These are phyloP conservation scores for Penicillium chermesinum DNA, from an alignment of 495 filamentous ascomycete species.

Conservation along the genomic window DNA sequence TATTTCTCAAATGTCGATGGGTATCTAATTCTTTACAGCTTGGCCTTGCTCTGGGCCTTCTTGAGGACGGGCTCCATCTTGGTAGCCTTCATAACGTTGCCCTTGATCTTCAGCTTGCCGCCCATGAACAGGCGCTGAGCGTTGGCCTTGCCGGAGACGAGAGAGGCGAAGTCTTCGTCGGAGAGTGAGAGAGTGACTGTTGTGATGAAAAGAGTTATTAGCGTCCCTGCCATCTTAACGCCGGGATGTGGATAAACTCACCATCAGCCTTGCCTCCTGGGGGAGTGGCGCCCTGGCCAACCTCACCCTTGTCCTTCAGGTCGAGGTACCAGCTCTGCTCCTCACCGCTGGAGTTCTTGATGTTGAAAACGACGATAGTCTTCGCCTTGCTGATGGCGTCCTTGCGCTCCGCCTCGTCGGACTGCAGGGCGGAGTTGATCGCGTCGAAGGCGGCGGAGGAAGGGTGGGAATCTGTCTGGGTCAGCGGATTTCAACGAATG, in stretches of 20 bases:
- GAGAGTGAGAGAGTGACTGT: slow-evolving; percentile 78
- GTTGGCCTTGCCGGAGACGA: slow-evolving; percentile 84
- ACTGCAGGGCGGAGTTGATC: slow-evolving; percentile 69
- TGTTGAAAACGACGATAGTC: slow-evolving; percentile 82
- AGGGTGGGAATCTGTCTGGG: slow-evolving; percentile 69
- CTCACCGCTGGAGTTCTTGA: slow-evolving; percentile 81
- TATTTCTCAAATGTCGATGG: slow-evolving; percentile 7
- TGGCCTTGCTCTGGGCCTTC: slow-evolving; percentile 81
- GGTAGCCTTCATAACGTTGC: slow-evolving; percentile 97
- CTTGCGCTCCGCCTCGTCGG: slow-evolving; percentile 69
- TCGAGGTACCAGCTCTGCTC: slow-evolving; percentile 90
- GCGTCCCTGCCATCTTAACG: background rate
- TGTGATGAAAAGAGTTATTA: background rate
- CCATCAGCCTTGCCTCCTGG: slow-evolving; percentile 73
- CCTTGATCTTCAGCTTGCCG: slow-evolving; percentile 96
- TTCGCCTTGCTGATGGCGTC: slow-evolving; percentile 82
- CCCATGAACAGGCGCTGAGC: slow-evolving; percentile 95
- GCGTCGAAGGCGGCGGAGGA: slow-evolving; percentile 86
- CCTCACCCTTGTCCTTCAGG: slow-evolving; percentile 81
- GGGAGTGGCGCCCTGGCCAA: slow-evolving; percentile 66
- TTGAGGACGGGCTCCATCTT: slow-evolving; percentile 93
- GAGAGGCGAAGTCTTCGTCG: slow-evolving; percentile 77
- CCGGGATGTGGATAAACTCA: slow-evolving; percentile 36
- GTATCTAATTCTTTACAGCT: slow-evolving; percentile 59
- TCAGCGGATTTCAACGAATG: slow-evolving; percentile 3